Conservation (phyloP, 1,284 basidiomycete species). For the Rhodotorula sp. region DNA sequence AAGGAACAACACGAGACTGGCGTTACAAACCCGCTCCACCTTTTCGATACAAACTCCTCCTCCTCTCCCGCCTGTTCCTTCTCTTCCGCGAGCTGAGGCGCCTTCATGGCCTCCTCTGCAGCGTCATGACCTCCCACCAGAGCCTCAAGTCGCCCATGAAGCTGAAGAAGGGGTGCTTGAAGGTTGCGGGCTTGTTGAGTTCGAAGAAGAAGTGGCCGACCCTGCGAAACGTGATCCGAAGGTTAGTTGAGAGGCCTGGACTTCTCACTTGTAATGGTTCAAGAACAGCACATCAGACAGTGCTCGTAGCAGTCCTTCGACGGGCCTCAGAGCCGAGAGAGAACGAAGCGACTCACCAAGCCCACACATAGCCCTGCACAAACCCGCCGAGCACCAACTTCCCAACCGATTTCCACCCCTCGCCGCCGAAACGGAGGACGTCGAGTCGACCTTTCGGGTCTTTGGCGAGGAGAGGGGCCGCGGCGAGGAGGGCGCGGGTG, state of each 20-base stretch:
- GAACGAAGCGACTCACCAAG: constrained; percentile 10
- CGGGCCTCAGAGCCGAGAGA: not conserved
- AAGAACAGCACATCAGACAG: no score
- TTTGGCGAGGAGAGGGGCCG: constrained; percentile 14
- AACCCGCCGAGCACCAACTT: constrained; percentile 20
- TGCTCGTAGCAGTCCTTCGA: no score
- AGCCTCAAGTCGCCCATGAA: constrained; percentile 25
- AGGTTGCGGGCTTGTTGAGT: constrained; percentile 30
- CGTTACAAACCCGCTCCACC: no score
- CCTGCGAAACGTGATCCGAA: not conserved
- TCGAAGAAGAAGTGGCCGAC: constrained; percentile 34
- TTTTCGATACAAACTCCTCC: no score
- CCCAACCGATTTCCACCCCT: constrained; percentile 20
- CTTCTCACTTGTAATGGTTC: no score
- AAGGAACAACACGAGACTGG: no score
- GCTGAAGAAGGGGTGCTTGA: constrained; percentile 33
- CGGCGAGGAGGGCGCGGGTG: constrained; percentile 13
- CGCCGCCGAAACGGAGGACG: constrained; percentile 12
- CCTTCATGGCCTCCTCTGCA: constrained; percentile 4
- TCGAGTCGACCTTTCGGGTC: not conserved
- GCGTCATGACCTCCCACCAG: constrained; percentile 19
- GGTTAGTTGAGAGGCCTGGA: accelerated
- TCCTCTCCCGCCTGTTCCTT: no score
- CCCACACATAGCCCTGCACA: constrained; percentile 30
- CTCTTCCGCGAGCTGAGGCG: no score